Percentiles rank a stretch among this genome's conserved stretches.
phyloP scores from a whole-genome alignment of 2,329 filamentous ascomycete species.

The Capronia coronata region DNA sequence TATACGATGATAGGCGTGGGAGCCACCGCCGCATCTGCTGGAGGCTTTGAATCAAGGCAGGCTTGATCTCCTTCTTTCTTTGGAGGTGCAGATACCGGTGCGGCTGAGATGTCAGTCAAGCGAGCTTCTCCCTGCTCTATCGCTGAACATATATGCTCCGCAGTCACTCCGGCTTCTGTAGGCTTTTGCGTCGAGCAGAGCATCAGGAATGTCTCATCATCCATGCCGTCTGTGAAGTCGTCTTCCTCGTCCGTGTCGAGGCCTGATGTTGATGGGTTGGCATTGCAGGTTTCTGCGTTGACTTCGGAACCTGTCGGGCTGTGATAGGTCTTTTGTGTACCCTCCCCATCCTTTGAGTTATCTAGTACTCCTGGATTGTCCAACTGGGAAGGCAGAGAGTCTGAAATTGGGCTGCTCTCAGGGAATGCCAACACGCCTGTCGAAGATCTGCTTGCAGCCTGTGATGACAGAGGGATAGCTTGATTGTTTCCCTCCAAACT shows the following conservation, averaged over 20 bases:
- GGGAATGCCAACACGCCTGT: not conserved
- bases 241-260: constrained; percentile 11
- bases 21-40: not conserved
- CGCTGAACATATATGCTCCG: not conserved
- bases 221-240: constrained; percentile 21
- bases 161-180: not conserved
- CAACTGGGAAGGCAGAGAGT: not conserved
- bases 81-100: not conserved
- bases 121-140: no score
- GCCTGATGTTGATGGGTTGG: not conserved
- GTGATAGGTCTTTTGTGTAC: not conserved
- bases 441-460: not conserved
- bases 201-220: constrained; percentile 19
- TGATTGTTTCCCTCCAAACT: not conserved
- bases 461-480: not conserved
- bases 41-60: not conserved
- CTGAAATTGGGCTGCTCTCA: not conserved
- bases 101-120: not conserved
- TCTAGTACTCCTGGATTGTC: no score
- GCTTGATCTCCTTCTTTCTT: not conserved
- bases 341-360: not conserved
- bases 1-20: not conserved
- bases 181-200: constrained; percentile 13
- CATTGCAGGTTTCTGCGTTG: not conserved
- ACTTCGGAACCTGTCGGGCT: not conserved